These are phyloP conservation scores for Sporothrix euskadiensis DNA, from an alignment of 2,329 filamentous ascomycete genomes.

Conservation along the genomic window DNA sequence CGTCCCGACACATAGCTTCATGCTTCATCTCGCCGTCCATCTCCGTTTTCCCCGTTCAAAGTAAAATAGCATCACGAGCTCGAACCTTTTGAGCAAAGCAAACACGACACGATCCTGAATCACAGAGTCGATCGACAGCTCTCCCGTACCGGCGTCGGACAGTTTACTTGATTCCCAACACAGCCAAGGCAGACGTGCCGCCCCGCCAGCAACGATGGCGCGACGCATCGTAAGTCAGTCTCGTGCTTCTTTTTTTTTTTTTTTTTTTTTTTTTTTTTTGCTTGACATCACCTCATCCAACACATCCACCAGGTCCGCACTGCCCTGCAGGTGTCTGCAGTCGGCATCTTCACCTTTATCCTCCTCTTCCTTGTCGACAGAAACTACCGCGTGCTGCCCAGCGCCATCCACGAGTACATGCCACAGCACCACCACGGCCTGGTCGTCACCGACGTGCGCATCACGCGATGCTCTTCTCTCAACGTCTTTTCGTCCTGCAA, in stretches of 20 bases:
- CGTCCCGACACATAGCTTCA: conserved; percentile 5
- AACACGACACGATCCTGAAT: not conserved
- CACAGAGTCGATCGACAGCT: not conserved
- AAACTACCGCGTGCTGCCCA: conserved; percentile 82
- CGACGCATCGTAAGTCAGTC: conserved; percentile 38
- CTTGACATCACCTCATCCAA: not conserved
- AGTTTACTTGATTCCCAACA: not conserved
- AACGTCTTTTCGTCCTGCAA: conserved; percentile 76
- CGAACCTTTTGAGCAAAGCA: not conserved
- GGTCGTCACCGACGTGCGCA: conserved; percentile 81
- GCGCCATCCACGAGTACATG: conserved; percentile 81
- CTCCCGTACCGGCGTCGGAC: not conserved
- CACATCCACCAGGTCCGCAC: conserved; percentile 58
- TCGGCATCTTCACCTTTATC: conserved; percentile 66
- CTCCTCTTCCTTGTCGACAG: conserved; percentile 82
- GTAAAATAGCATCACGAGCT: not conserved
- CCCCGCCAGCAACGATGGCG: conserved; percentile 34
- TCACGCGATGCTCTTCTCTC: conserved; percentile 72
- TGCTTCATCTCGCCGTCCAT: not conserved
- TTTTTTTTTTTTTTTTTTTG: not conserved
- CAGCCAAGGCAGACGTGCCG: not conserved
- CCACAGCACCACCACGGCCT: conserved; percentile 81
- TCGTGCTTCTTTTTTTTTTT: not conserved
- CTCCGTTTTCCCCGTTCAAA: not conserved
- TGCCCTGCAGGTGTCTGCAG: conserved; percentile 70